Evolutionary conservation across 2,329 filamentous ascomycete genomes (phyloP), one percentile per base, ranked within the genome.

Genomic region (Fusarium marasasianum): DNA sequence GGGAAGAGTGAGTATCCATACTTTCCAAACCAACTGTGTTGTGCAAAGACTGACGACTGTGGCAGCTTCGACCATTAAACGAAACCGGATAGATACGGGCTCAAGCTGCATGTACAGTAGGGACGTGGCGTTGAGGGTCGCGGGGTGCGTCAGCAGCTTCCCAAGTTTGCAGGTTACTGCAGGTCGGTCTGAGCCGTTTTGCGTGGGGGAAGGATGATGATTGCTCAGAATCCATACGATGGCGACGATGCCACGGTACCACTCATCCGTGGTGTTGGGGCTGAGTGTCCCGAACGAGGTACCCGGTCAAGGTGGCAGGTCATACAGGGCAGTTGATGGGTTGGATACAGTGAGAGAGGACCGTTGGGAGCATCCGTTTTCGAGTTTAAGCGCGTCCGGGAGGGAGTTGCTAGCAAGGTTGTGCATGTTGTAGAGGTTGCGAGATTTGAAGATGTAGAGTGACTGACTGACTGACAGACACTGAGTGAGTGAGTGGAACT

Each of bases 1-100:
- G 96, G 95, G 95, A 97, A 84, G 95, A 92, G 90, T 91, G 84
- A 78, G 83, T 78, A 26, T 26, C 26, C 26, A 7, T 26, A 29
- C 35, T 29, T 38, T 69, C 26, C 51, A 60, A 41, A 69, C 24
- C 51, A 45, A 58, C 40, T 55, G 58, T 47, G 22, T 38, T 37
- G 50, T 65, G 56, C 53, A 22, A 22, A 68, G 58, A 68, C 77
- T 80, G 62, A 80, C 60, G 55, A 72, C 38, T 62, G 54, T 66
- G 61, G 35, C 73, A 86, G 84, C 72, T 81, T 86, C 73, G 84
- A 86, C 70, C 84, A 84, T 77, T 84, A 78, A 77, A 56, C 55
- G 45, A 55, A 41, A 55, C 35, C 51, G 68, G 72, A 60, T 48
- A 56, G 54, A 74, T 43, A 71, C 60, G 48, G 68, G 29, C 56